A percentile compares a stretch with the other conserved stretches of the same genome.
Evolutionary conservation across 495 filamentous ascomycete genomes (phyloP).

Genomic region (Lepidopterella palustris): DNA sequence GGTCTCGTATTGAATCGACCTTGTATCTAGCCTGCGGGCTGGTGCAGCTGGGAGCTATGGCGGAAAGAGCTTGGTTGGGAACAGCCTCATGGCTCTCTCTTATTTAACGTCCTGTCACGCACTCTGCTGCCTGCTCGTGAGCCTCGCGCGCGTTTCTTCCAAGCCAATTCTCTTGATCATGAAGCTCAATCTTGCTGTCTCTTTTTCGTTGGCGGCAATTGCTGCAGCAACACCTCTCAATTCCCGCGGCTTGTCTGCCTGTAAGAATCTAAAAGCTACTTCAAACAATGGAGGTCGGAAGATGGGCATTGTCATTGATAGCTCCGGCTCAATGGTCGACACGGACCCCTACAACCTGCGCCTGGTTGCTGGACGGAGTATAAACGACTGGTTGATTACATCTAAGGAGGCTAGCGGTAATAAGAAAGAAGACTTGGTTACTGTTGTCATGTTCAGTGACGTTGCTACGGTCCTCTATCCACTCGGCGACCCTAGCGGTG

Average conservation of each 20-base stretch:
- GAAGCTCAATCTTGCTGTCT: conserved; percentile 1
- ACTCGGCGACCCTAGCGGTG: conserved; percentile 24
- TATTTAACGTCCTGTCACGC: not conserved
- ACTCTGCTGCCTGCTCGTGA: not conserved
- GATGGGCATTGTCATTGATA: conserved; percentile 23
- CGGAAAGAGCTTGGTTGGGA: not conserved
- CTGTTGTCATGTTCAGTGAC: conserved; percentile 25
- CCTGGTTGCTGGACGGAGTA: conserved; percentile 10
- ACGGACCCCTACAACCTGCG: conserved; percentile 22
- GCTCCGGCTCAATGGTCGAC: conserved; percentile 18
- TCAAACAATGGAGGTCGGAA: conserved; percentile 25
- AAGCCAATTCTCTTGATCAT: not conserved
- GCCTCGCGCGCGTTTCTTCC: too few species aligned
- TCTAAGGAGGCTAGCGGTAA: conserved; percentile 10
- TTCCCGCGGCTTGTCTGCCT: conserved; percentile 8
- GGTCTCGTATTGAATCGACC: not conserved
- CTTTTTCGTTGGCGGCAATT: conserved; percentile 3
- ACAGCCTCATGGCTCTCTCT: not conserved
- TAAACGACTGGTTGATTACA: conserved; percentile 22
- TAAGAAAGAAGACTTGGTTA: conserved; percentile 22
- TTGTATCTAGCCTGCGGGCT: not conserved
- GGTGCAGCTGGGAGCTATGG: not conserved
- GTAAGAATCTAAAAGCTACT: conserved; percentile 9
- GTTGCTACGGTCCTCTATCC: conserved; percentile 15
- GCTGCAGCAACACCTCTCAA: conserved; percentile 3